Conservation (phyloP, 2,329 filamentous ascomycete genomes). For the Chaetomium sp. region DNA sequence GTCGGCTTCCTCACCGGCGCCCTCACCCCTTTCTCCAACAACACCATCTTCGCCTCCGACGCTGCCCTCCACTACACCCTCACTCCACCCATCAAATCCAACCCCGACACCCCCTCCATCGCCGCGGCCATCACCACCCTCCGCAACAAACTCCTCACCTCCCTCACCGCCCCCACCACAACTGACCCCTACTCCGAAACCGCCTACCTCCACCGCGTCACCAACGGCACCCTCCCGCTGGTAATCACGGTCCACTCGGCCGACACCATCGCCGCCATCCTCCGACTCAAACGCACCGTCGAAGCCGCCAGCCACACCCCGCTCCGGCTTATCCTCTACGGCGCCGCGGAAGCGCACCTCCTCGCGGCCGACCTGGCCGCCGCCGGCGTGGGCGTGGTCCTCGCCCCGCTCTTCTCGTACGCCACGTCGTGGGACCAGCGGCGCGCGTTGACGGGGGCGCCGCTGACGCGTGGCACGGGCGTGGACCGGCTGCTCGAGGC, state of each 20-base stretch:
- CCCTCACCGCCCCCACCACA: constrained; percentile 41
- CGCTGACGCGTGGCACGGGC: constrained; percentile 65
- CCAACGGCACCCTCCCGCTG: constrained; percentile 56
- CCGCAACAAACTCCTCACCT: constrained; percentile 56
- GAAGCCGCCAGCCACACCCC: constrained; percentile 43
- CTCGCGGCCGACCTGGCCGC: constrained; percentile 60
- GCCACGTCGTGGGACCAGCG: constrained; percentile 62
- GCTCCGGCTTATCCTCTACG: constrained; percentile 60
- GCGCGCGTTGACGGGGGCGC: constrained; percentile 63
- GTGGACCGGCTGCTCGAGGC: constrained; percentile 60
- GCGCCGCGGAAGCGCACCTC: constrained; percentile 64
- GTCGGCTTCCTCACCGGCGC: constrained; percentile 60
- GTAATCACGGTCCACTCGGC: constrained; percentile 63
- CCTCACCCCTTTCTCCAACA: constrained; percentile 48
- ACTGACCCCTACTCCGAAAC: constrained; percentile 51
- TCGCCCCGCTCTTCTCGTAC: constrained; percentile 61
- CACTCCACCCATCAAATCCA: constrained; percentile 47
- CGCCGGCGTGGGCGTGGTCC: constrained; percentile 60
- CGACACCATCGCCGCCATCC: constrained; percentile 61
- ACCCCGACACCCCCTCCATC: constrained; percentile 49
- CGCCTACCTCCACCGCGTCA: constrained; percentile 56
- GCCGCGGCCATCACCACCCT: constrained; percentile 57
- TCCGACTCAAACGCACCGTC: constrained; percentile 61
- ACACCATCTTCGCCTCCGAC: constrained; percentile 57
- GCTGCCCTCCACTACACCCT: constrained; percentile 63